Percentiles rank a stretch among this genome's conserved stretches.
Evolutionary conservation across 768 basidiomycete species (phyloP).

Genomic region (Pleurotus sapidus): DNA sequence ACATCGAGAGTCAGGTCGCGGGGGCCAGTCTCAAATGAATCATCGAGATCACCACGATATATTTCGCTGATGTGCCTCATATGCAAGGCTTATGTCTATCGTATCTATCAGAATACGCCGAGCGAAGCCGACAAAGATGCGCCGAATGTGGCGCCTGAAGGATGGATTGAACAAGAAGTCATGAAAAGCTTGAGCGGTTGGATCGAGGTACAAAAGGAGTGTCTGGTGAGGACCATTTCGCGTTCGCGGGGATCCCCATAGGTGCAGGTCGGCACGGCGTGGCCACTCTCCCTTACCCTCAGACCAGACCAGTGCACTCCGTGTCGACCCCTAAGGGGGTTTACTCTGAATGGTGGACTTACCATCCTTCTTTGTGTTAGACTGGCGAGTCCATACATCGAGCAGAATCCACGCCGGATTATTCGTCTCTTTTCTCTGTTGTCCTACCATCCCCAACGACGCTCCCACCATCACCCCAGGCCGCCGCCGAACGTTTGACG

Average conservation of each 20-base stretch:
- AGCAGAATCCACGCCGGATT: conserved; percentile 37
- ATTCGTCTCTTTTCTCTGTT: conserved; percentile 44
- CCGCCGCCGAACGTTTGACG: conserved; percentile 12
- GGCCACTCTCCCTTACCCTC: not conserved
- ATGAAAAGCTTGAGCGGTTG: conserved; percentile 68
- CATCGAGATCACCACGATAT: conserved; percentile 52
- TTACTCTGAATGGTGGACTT: too few species aligned
- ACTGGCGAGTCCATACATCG: conserved; percentile 32
- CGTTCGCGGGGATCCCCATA: not conserved
- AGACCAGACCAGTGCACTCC: too few species aligned
- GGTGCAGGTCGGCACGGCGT: not conserved
- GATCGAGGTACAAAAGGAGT: conserved; percentile 67
- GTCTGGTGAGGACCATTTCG: conserved; percentile 53
- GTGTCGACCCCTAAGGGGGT: too few species aligned
- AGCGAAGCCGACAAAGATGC: conserved; percentile 61
- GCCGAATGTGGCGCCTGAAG: conserved; percentile 65
- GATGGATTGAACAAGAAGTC: conserved; percentile 74
- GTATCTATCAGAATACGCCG: conserved; percentile 59
- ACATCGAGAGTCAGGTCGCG: conserved; percentile 63
- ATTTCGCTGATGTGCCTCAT: conserved; percentile 67
- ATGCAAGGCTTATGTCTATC: conserved; percentile 65
- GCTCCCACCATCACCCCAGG: conserved; percentile 18
- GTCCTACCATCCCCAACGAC: conserved; percentile 30
- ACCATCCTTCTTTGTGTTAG: conserved; percentile 22
- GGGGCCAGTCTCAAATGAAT: conserved; percentile 37